A percentile compares a stretch with the other conserved stretches of the same genome.
These are phyloP conservation scores for Pisolithus sp. DNA, from an alignment of 768 basidiomycete genomes.

Conservation along the genomic window DNA sequence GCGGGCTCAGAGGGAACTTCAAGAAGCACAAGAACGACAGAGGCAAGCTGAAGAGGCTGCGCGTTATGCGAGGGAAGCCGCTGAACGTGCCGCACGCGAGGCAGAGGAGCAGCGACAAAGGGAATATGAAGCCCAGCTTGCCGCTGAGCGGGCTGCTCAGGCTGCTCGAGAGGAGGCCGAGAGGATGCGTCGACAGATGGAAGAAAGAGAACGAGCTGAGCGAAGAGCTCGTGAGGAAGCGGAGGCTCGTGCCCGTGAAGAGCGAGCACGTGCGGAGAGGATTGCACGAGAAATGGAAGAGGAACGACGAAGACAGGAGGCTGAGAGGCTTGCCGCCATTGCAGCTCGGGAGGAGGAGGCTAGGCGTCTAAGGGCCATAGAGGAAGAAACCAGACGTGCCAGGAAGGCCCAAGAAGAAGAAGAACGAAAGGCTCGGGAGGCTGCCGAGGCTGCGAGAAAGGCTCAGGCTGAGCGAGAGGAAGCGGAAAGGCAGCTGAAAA, in stretches of 20 bases:
- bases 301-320: constrained; percentile 11
- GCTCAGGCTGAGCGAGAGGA: constrained; percentile 10
- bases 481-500: constrained; percentile 12
- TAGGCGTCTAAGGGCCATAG: constrained; percentile 3
- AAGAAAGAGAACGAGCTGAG: constrained; percentile 1
- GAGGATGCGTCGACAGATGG: too few relatives aligned
- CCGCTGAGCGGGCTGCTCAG: too few relatives aligned
- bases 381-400: constrained; percentile 3
- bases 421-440: not conserved
- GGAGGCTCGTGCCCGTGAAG: not conserved
- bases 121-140: too few relatives aligned
- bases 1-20: not conserved
- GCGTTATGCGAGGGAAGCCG: not conserved
- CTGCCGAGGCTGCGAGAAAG: not conserved
- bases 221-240: constrained; percentile 1
- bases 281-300: constrained; percentile 1
- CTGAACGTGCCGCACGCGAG: too few relatives aligned
- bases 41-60: constrained; percentile 4
- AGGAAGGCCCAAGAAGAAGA: not conserved
- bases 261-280: not conserved
- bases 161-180: too few relatives aligned
- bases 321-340: constrained; percentile 6
- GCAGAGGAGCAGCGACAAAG: too few relatives aligned
- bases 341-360: constrained; percentile 11
- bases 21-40: not conserved